A percentile compares a stretch with the other conserved stretches of the same genome.
Conservation (phyloP, 768 basidiomycete genomes). For the Boletus sp. region DNA sequence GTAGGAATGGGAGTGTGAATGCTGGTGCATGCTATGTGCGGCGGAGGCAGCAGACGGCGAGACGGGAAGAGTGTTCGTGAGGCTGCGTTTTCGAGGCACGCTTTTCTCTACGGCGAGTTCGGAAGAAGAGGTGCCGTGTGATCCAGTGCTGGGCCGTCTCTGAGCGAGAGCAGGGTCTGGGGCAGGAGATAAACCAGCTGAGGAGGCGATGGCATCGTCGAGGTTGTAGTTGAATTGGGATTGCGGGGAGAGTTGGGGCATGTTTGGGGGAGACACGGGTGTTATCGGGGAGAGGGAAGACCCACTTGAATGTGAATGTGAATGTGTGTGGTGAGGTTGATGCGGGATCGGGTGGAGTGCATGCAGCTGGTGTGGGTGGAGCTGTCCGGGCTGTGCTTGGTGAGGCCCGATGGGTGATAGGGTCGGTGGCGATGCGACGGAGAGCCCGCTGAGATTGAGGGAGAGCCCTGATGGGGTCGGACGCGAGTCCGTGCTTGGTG, state of each 20-base stretch:
- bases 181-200: slow-evolving; percentile 26
- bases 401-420: slow-evolving; percentile 61
- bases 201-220: slow-evolving; percentile 33
- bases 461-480: slow-evolving; percentile 46
- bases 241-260: slow-evolving; percentile 45
- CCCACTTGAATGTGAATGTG: slow-evolving; percentile 21
- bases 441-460: slow-evolving; percentile 66
- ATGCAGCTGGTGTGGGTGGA: slow-evolving; percentile 61
- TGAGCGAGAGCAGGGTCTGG: slow-evolving; percentile 31
- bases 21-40: slow-evolving; percentile 22
- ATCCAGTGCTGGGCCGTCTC: slow-evolving; percentile 38
- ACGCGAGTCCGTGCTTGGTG: slow-evolving; percentile 14
- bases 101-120: slow-evolving; percentile 46
- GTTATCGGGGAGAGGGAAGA: slow-evolving; percentile 52
- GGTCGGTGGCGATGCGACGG: slow-evolving; percentile 64
- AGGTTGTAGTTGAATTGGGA: slow-evolving; percentile 53
- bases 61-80: slow-evolving; percentile 46
- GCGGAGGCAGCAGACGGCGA: slow-evolving; percentile 6
- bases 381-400: slow-evolving; percentile 40
- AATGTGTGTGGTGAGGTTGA: slow-evolving; percentile 17
- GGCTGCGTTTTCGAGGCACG: slow-evolving; percentile 67
- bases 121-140: slow-evolving; percentile 45
- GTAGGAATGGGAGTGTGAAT: slow-evolving; percentile 29
- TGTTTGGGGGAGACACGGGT: slow-evolving; percentile 50
- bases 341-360: slow-evolving; percentile 43